Conservation (phyloP, 2,329 filamentous ascomycete species). For the Juglanconis juglandina region DNA sequence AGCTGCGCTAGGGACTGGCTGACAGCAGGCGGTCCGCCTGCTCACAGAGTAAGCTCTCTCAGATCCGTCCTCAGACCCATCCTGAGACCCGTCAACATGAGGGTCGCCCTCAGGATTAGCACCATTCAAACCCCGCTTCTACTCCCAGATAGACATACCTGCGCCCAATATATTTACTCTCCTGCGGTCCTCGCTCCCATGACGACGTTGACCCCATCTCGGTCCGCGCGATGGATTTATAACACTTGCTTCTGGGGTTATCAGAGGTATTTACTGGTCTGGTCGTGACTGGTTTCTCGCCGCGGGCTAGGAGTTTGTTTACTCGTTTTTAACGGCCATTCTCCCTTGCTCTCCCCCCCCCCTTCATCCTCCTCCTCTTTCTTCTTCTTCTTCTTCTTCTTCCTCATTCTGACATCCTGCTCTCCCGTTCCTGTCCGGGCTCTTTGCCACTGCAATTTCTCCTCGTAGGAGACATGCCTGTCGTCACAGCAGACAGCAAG, state of each 20-base stretch:
- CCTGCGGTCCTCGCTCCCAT: neutral
- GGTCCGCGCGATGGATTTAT: neutral
- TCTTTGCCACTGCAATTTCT: neutral
- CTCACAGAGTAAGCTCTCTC: conserved; percentile 11
- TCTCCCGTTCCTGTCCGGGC: neutral
- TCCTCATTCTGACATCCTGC: neutral
- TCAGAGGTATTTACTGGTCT: neutral
- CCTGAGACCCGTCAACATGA: neutral
- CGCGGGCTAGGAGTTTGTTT: neutral
- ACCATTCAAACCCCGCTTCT: conserved; percentile 10
- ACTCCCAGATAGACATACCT: neutral
- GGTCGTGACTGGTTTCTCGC: neutral
- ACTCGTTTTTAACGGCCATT: neutral
- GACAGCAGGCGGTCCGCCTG: conserved; percentile 10
- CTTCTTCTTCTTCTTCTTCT: neutral
- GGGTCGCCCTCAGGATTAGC: neutral
- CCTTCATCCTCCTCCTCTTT: neutral
- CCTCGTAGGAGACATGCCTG: conserved; percentile 13
- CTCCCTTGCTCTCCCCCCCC: neutral
- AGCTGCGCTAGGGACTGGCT: conserved; percentile 14
- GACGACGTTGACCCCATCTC: neutral
- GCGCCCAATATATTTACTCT: neutral
- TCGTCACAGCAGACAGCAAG: conserved; percentile 11
- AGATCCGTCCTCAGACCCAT: conserved; percentile 2
- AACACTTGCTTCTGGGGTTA: neutral